Percentiles rank a stretch among this genome's conserved stretches.
These are phyloP conservation scores for Psidium friedrichsthalianum DNA, from an alignment of 345 rosid genomes.

Conservation along the genomic window DNA sequence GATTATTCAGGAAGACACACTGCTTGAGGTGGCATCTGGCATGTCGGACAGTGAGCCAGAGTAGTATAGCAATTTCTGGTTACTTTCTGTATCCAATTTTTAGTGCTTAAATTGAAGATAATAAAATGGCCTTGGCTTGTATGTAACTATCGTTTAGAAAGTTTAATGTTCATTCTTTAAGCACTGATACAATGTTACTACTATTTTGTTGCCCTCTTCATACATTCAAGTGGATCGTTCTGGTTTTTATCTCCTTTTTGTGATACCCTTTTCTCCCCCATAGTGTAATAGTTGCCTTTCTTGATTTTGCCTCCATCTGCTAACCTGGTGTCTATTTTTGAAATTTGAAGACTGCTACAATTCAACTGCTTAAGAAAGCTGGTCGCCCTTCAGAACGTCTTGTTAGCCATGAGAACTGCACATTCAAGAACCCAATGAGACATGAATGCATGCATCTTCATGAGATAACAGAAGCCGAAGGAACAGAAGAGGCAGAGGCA, in stretches of 20 bases:
- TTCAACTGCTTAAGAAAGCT: conserved; percentile 80
- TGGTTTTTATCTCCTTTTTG: not conserved
- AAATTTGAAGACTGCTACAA: conserved; percentile 53
- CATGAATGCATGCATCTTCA: conserved; percentile 72
- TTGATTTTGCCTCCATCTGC: not conserved
- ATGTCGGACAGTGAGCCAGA: not conserved
- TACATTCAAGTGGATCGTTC: not conserved
- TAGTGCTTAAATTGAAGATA: not conserved
- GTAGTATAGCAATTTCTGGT: not conserved
- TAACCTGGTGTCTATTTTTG: not conserved
- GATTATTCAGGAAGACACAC: not conserved
- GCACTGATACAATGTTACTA: not conserved
- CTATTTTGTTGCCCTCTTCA: not conserved
- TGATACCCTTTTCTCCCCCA: not conserved
- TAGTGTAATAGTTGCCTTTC: not conserved
- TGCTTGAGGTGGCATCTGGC: not conserved
- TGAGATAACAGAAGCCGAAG: conserved; percentile 77
- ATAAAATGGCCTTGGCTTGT: not conserved
- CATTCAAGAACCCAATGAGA: conserved; percentile 52
- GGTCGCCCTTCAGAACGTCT: conserved; percentile 72
- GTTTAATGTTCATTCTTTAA: not conserved
- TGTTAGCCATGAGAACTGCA: conserved; percentile 68
- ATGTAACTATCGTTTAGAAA: not conserved
- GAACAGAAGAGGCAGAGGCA: conserved; percentile 91
- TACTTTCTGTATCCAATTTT: not conserved